These are phyloP conservation scores for Oidium heveae DNA, from an alignment of 2,329 filamentous ascomycete genomes.

Conservation along the genomic window DNA sequence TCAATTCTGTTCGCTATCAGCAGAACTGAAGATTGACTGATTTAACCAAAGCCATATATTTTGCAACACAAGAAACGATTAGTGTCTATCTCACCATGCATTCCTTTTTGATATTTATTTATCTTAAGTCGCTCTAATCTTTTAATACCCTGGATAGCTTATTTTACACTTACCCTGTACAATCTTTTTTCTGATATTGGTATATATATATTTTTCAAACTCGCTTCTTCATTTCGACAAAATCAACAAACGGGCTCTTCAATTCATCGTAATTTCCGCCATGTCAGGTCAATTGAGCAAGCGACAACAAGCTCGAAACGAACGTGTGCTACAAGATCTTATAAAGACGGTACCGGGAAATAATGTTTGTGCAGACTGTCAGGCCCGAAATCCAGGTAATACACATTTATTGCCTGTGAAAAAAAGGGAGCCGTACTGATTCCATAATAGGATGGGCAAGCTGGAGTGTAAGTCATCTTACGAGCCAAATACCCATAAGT, in stretches of 20 bases:
- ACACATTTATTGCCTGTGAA: background rate
- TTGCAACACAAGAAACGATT: too few relatives aligned
- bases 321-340: slow-evolving; percentile 72
- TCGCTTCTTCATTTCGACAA: background rate
- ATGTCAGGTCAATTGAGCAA: slow-evolving; percentile 69
- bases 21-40: too few relatives aligned
- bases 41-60: too few relatives aligned
- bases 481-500: background rate
- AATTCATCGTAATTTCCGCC: background rate
- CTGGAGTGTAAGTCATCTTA: slow-evolving; percentile 13
- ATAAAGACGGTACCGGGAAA: slow-evolving; percentile 69
- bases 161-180: too few relatives aligned
- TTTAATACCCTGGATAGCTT: too few relatives aligned
- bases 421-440: slow-evolving; percentile 3
- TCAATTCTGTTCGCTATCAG: too few relatives aligned
- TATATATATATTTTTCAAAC: too few relatives aligned
- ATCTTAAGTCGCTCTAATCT: too few relatives aligned
- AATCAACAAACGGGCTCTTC: background rate
- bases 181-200: too few relatives aligned
- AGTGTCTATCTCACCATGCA: too few relatives aligned
- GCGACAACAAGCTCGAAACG: slow-evolving; percentile 93
- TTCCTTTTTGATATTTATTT: too few relatives aligned
- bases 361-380: slow-evolving; percentile 81
- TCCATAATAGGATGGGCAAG: slow-evolving; percentile 13
- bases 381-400: slow-evolving; percentile 72